These are phyloP conservation scores for Paraurostyla sp. DNA, from an alignment of 73 alveolate species.

Conservation along the genomic window DNA sequence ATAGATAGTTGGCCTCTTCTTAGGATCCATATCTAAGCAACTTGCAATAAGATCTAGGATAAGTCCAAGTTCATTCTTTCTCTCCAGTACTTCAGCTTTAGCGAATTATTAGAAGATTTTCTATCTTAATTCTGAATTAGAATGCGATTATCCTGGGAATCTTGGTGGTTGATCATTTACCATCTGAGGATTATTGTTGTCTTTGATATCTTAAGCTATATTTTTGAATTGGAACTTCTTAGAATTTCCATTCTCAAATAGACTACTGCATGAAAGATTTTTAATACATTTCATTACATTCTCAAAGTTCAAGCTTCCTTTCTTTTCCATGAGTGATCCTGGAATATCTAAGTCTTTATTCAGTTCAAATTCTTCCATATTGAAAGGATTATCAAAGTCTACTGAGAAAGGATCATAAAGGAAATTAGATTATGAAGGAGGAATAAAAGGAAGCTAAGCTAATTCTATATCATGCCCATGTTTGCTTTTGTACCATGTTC, in stretches of 20 bases:
- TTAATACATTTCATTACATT: slow-evolving; percentile 58
- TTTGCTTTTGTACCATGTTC: slow-evolving; percentile 77
- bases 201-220: slow-evolving; percentile 22
- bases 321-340: slow-evolving; percentile 58
- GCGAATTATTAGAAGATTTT: slow-evolving; percentile 41
- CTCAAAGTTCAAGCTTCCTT: slow-evolving; percentile 49
- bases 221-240: slow-evolving; percentile 61
- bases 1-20: slow-evolving; percentile 86
- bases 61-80: slow-evolving; percentile 90
- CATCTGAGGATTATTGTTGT: slow-evolving; percentile 11
- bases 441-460: slow-evolving; percentile 63
- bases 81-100: slow-evolving; percentile 68
- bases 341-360: slow-evolving; percentile 41
- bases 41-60: slow-evolving; percentile 85
- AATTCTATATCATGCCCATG: slow-evolving; percentile 62
- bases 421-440: slow-evolving; percentile 73
- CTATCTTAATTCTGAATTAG: slow-evolving; percentile 34
- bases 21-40: slow-evolving; percentile 86
- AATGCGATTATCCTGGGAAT: slow-evolving; percentile 44
- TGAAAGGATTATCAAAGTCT: slow-evolving; percentile 67
- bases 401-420: slow-evolving; percentile 83
- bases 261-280: slow-evolving; percentile 19
- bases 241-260: slow-evolving; percentile 40
- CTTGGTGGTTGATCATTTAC: slow-evolving; percentile 1
- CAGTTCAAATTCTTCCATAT: slow-evolving; percentile 35